Evolutionary conservation across 192 early-diverging fungal genomes (phyloP).

Genomic region (Podila minutissima): DNA sequence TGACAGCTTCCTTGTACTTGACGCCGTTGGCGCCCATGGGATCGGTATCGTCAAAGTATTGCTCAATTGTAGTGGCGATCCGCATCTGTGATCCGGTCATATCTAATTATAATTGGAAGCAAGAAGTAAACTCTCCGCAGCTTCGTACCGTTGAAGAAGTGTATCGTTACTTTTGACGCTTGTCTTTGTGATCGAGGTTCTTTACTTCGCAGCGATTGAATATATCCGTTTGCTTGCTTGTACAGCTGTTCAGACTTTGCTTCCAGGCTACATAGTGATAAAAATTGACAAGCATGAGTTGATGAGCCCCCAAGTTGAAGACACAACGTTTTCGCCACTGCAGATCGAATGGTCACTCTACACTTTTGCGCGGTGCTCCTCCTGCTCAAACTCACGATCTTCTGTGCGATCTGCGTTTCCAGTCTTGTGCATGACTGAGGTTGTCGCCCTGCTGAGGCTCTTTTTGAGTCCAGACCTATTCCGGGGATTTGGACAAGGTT

Average conservation of each 20-base stretch:
- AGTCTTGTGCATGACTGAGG: constrained; percentile 65
- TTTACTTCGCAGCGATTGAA: constrained; percentile 81
- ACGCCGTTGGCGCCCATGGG: constrained; percentile 76
- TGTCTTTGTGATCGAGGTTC: neutral
- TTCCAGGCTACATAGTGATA: constrained; percentile 74
- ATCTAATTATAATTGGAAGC: constrained; percentile 47
- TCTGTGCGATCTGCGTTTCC: constrained; percentile 81
- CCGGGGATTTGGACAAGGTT: no score
- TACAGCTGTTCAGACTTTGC: constrained; percentile 82
- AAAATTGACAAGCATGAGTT: neutral
- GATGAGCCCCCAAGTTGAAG: neutral
- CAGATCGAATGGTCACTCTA: constrained; percentile 19
- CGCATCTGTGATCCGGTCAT: constrained; percentile 88
- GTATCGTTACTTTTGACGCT: neutral
- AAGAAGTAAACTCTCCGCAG: constrained; percentile 20
- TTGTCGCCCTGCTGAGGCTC: constrained; percentile 78
- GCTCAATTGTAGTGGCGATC: constrained; percentile 87
- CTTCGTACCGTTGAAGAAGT: neutral
- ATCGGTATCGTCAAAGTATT: constrained; percentile 86
- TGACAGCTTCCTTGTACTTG: constrained; percentile 87
- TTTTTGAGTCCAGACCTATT: constrained; percentile 84
- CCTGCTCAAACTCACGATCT: constrained; percentile 84
- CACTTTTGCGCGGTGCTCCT: constrained; percentile 80
- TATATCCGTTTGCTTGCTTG: constrained; percentile 93
- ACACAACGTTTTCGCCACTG: no score